These are phyloP conservation scores for Platismatia glauca DNA, from an alignment of 495 filamentous ascomycete species.

Conservation along the genomic window DNA sequence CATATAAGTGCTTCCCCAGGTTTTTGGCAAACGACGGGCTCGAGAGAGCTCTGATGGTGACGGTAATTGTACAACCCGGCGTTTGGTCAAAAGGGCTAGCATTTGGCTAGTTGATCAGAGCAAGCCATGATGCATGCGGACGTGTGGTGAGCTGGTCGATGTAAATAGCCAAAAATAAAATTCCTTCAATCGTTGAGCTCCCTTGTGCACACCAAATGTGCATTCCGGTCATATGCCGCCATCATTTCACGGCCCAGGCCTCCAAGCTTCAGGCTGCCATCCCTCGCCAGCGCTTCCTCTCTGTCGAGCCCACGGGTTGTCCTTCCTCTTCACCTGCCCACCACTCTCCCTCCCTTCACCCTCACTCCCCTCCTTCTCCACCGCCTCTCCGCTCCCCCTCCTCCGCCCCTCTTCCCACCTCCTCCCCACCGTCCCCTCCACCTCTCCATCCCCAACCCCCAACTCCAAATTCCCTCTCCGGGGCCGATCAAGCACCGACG, in stretches of 20 bases:
- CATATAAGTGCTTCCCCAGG: background rate
- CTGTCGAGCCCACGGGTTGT: conserved; percentile 47
- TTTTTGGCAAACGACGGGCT: background rate
- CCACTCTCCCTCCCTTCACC: conserved; percentile 20
- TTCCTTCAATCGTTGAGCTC: background rate
- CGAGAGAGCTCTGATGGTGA: background rate
- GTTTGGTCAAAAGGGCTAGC: background rate
- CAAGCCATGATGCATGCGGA: background rate
- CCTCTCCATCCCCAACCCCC: conserved; percentile 26
- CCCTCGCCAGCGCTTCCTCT: conserved; percentile 51
- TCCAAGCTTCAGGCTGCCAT: conserved; percentile 74
- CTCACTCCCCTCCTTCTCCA: conserved; percentile 24
- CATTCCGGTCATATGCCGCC: background rate
- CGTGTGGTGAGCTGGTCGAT: conserved; percentile 1
- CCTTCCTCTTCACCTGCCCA: conserved; percentile 16
- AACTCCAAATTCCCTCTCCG: conserved; percentile 26
- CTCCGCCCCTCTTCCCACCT: conserved; percentile 17
- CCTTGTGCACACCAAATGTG: background rate
- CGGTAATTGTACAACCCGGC: conserved; percentile 7
- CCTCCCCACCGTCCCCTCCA: conserved; percentile 23
- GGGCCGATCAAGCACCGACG: conserved; percentile 52
- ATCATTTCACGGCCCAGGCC: conserved; percentile 32
- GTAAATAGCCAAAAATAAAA: conserved; percentile 6
- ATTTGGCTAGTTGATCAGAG: conserved; percentile 8
- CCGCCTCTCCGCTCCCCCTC: conserved; percentile 21